Conservation (phyloP, 331 rosid genomes). For the Quercus tomentella region DNA sequence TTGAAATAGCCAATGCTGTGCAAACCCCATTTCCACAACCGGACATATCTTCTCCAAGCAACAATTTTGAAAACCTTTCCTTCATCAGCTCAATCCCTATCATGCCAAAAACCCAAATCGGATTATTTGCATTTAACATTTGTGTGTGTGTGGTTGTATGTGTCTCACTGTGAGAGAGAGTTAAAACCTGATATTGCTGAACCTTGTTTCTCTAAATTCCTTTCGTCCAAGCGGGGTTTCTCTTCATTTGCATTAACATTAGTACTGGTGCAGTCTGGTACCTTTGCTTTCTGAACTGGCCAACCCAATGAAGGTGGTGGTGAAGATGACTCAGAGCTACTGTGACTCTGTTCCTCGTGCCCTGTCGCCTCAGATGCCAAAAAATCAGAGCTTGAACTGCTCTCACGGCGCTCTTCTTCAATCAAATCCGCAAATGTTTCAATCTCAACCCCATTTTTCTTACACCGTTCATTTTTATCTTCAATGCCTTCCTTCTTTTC, state of each 20-base stretch:
- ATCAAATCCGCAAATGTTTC: slow-evolving; percentile 41
- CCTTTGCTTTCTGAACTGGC: slow-evolving; percentile 45
- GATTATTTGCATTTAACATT: background rate
- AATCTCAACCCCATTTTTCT: slow-evolving; percentile 29
- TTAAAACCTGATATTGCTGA: slow-evolving; percentile 59
- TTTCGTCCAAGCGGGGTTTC: slow-evolving; percentile 31
- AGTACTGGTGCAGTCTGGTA: slow-evolving; percentile 26
- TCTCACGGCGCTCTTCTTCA: slow-evolving; percentile 63
- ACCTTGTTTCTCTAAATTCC: slow-evolving; percentile 49
- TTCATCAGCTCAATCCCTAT: slow-evolving; percentile 90
- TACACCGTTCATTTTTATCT: slow-evolving; percentile 12
- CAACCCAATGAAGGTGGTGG: slow-evolving; percentile 60
- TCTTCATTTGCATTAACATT: slow-evolving; percentile 26
- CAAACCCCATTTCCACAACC: slow-evolving; percentile 97
- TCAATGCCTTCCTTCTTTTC: slow-evolving; percentile 32
- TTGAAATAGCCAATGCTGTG: slow-evolving; percentile 87
- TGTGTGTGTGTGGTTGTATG: background rate
- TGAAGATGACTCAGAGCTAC: slow-evolving; percentile 72
- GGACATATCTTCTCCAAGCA: slow-evolving; percentile 99
- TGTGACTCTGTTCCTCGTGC: slow-evolving; percentile 68
- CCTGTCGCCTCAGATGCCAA: slow-evolving; percentile 69
- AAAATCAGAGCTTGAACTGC: slow-evolving; percentile 73
- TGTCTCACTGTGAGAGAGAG: background rate
- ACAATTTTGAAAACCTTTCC: slow-evolving; percentile 87
- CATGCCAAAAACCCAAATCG: slow-evolving; percentile 23